Conservation (phyloP, 768 basidiomycete species). For the Strobilomyces confusus region DNA sequence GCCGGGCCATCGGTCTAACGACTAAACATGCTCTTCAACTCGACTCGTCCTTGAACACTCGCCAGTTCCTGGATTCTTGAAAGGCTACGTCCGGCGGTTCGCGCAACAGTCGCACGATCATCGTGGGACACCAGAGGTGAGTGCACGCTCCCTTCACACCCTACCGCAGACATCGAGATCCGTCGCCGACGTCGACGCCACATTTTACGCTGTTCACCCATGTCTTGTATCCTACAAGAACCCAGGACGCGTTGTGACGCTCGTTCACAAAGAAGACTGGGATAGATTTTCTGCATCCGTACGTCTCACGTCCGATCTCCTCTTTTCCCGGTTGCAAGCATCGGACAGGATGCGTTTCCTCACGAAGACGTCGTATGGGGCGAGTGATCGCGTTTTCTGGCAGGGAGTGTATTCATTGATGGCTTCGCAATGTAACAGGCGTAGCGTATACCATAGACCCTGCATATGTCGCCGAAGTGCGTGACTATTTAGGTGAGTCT, state of each 20-base stretch:
- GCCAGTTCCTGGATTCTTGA: constrained; percentile 76
- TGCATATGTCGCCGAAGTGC: constrained; percentile 65
- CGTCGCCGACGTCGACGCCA: no score
- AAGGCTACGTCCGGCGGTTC: constrained; percentile 87
- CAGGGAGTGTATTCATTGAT: neutral
- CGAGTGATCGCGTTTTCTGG: constrained; percentile 18
- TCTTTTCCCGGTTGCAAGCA: neutral
- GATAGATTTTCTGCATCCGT: constrained; percentile 67
- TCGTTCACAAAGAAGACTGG: constrained; percentile 89
- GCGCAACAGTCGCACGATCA: constrained; percentile 93
- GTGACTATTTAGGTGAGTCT: constrained; percentile 72
- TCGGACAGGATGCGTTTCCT: constrained; percentile 29
- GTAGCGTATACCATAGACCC: constrained; percentile 88
- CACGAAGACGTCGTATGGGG: constrained; percentile 58
- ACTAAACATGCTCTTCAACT: neutral
- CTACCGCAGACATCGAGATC: neutral
- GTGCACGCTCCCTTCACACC: neutral
- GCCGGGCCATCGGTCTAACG: neutral
- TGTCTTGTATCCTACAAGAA: constrained; percentile 37
- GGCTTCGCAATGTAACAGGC: constrained; percentile 38
- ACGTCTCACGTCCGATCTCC: constrained; percentile 15
- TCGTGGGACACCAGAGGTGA: constrained; percentile 80
- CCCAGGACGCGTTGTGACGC: constrained; percentile 87
- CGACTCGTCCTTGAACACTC: neutral
- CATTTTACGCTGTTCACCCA: neutral